phyloP scores from a whole-genome alignment of 306 rosid species.

The Spatholobus suberectus region DNA sequence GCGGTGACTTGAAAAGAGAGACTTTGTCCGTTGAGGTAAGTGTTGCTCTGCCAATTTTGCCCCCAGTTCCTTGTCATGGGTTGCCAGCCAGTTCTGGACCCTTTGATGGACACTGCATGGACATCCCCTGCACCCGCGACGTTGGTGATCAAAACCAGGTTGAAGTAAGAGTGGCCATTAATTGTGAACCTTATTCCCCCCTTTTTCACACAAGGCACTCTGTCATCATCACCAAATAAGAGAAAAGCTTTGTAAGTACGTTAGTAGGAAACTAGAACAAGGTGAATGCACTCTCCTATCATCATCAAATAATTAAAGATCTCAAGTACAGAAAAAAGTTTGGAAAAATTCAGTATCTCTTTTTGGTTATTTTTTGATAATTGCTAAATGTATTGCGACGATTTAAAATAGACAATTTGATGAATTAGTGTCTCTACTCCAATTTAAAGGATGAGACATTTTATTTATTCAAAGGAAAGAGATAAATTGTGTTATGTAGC shows the following conservation, averaged over 20 bases:
- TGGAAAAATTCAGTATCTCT: neutral
- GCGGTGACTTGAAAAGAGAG: constrained; percentile 50
- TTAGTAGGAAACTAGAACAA: neutral
- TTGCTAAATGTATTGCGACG: neutral
- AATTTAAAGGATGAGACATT: neutral
- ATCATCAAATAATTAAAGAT: neutral
- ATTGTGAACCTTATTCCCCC: constrained; percentile 56
- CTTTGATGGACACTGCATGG: constrained; percentile 67
- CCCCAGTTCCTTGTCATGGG: constrained; percentile 55
- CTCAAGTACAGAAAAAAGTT: neutral
- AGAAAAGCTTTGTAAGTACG: neutral
- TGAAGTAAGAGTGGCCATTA: constrained; percentile 53
- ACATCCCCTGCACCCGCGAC: constrained; percentile 53
- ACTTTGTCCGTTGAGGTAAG: constrained; percentile 48
- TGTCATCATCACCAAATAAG: constrained; percentile 25
- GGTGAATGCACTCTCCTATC: neutral
- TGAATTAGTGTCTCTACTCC: neutral
- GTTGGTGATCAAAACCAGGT: constrained; percentile 49
- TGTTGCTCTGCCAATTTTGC: constrained; percentile 53
- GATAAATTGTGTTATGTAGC: neutral
- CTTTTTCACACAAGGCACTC: constrained; percentile 47
- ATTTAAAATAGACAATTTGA: neutral
- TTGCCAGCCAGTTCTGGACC: constrained; percentile 46
- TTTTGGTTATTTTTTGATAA: too few relatives aligned
- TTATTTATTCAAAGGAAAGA: neutral